Conservation (phyloP, 192 early-diverging fungal species). For the Coemansia sp. region DNA sequence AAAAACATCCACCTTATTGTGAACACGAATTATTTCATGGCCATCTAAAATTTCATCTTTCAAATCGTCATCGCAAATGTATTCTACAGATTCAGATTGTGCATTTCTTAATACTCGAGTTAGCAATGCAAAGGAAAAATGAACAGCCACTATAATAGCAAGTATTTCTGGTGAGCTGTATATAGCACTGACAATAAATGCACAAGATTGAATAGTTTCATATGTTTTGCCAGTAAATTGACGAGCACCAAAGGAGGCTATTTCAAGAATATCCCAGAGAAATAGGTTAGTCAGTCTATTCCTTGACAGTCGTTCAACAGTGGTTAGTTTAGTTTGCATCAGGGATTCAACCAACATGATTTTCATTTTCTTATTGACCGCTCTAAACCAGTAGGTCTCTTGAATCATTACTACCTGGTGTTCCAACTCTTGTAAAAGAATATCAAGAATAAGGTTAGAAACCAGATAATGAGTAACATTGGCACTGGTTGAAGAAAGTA, state of each 20-base stretch:
- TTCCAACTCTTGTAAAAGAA: background rate
- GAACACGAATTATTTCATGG: conserved; percentile 3
- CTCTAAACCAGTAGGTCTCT: background rate
- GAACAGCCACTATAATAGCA: background rate
- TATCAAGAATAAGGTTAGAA: background rate
- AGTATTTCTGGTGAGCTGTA: background rate
- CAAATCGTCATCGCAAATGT: background rate
- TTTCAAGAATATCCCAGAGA: too few relatives aligned
- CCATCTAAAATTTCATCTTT: conserved; percentile 8
- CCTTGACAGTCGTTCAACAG: too few relatives aligned
- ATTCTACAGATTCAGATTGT: background rate
- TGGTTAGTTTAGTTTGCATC: too few relatives aligned
- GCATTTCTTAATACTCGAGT: background rate
- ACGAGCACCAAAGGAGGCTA: too few relatives aligned
- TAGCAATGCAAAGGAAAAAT: conserved; percentile 1
- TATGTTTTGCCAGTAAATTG: too few relatives aligned
- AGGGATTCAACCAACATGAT: too few relatives aligned
- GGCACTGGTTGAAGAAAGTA: too few relatives aligned
- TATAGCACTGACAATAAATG: background rate
- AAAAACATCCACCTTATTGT: conserved; percentile 5
- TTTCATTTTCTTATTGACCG: background rate
- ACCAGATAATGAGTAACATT: too few relatives aligned
- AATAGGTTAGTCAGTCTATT: too few relatives aligned
- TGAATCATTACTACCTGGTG: background rate
- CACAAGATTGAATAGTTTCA: too few relatives aligned